Evolutionary conservation across 2,329 filamentous ascomycete genomes (phyloP).

Genomic region (Aspergillus uvarum): DNA sequence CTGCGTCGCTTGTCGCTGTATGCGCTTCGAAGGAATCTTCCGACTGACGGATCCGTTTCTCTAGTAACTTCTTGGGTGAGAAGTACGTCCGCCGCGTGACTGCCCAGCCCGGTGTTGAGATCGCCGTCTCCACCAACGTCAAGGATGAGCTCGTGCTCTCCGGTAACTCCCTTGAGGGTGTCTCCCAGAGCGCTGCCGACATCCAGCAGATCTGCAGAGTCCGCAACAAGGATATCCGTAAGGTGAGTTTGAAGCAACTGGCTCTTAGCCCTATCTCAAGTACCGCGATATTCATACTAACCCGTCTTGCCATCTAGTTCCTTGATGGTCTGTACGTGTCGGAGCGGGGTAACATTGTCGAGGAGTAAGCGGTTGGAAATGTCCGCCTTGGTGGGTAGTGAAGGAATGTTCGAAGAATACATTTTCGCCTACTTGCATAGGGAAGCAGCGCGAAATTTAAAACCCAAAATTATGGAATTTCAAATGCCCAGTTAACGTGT

Average conservation of each 20-base stretch:
- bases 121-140: conserved; percentile 83
- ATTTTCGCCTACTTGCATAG: conserved; percentile 43
- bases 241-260: conserved; percentile 57
- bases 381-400: conserved; percentile 34
- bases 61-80: conserved; percentile 96
- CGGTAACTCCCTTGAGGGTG: conserved; percentile 95
- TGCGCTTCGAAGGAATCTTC: background rate
- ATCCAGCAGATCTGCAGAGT: conserved; percentile 99
- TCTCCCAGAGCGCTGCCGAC: conserved; percentile 97
- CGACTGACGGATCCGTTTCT: conserved; percentile 33
- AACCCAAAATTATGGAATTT: conserved; percentile 34
- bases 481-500: conserved; percentile 25
- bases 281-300: background rate
- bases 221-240: conserved; percentile 99
- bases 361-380: conserved; percentile 48
- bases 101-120: conserved; percentile 87
- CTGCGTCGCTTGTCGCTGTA: background rate
- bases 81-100: conserved; percentile 93
- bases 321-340: conserved; percentile 99
- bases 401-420: conserved; percentile 39
- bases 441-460: conserved; percentile 40
- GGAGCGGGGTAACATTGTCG: conserved; percentile 92
- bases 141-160: conserved; percentile 96
- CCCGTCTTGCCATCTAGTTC: conserved; percentile 62
- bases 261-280: no score